Evolutionary conservation across 495 filamentous ascomycete genomes (phyloP).

Genomic region (Stereocaulon alpinum): DNA sequence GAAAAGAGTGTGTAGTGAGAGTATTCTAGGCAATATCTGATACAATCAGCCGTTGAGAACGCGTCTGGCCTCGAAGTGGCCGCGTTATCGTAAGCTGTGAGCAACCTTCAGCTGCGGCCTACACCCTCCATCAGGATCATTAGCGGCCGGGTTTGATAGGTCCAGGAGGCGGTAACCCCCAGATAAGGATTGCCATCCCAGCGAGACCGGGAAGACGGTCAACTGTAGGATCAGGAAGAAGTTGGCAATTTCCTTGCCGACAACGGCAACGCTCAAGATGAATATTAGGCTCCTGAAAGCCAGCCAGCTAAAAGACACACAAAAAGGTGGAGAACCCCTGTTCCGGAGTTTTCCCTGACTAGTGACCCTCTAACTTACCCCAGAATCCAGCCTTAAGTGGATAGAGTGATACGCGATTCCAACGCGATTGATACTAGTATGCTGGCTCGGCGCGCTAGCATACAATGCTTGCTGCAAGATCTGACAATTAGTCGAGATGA

Average conservation of each 20-base stretch:
- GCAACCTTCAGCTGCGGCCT: background rate
- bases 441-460: background rate
- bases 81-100: no score
- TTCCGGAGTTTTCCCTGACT: background rate
- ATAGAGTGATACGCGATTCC: background rate
- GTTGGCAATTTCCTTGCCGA: background rate
- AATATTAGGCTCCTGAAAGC: background rate
- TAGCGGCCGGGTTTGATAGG: background rate
- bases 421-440: background rate
- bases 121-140: background rate
- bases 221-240: background rate
- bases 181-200: background rate
- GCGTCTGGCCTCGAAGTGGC: background rate
- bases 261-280: background rate
- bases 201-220: background rate
- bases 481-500: background rate
- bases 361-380: background rate
- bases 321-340: conserved; percentile 9
- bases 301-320: background rate
- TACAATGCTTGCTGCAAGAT: no score
- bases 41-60: background rate
- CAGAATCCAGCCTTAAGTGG: background rate
- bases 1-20: background rate
- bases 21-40: background rate
- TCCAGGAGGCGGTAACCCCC: background rate